Evolutionary conservation across 441 rosid genomes (phyloP).

Genomic region (Dalechampia spathulata): DNA sequence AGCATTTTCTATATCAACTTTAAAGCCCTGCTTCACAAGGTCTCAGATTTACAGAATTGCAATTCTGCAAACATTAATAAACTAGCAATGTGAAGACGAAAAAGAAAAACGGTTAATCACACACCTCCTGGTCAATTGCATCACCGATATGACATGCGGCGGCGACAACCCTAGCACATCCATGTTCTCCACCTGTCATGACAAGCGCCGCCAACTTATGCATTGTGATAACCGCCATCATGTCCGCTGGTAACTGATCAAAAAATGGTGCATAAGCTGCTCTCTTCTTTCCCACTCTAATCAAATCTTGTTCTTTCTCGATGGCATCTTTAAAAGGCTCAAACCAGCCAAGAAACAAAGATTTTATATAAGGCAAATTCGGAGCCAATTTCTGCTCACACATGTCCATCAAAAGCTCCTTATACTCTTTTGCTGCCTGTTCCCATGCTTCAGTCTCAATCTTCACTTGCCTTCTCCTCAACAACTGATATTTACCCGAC

Average conservation of each 20-base stretch:
- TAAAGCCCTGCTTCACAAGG: neutral
- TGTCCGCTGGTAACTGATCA: conserved; percentile 75
- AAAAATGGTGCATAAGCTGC: conserved; percentile 46
- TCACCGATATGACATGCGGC: conserved; percentile 77
- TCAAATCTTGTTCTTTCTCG: conserved; percentile 54
- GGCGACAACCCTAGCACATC: conserved; percentile 64
- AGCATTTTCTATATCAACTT: neutral
- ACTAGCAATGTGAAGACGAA: neutral
- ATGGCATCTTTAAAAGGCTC: conserved; percentile 85
- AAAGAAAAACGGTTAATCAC: conserved; percentile 19
- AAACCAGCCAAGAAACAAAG: conserved; percentile 93
- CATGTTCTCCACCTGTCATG: conserved; percentile 74
- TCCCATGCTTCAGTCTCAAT: conserved; percentile 98
- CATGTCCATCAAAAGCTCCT: conserved; percentile 79
- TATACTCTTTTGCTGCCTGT: conserved; percentile 73
- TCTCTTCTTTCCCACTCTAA: conserved; percentile 42
- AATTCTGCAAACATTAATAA: too few relatives aligned
- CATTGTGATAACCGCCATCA: conserved; percentile 90
- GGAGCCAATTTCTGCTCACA: conserved; percentile 91
- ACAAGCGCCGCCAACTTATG: conserved; percentile 67
- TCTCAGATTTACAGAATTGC: too few relatives aligned
- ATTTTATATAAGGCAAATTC: conserved; percentile 80
- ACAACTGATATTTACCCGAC: conserved; percentile 29
- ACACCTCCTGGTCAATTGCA: conserved; percentile 93
- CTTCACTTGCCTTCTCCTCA: conserved; percentile 75